Evolutionary conservation across 2,329 filamentous ascomycete genomes (phyloP).

Genomic region (Pseudogymnoascus sp.): DNA sequence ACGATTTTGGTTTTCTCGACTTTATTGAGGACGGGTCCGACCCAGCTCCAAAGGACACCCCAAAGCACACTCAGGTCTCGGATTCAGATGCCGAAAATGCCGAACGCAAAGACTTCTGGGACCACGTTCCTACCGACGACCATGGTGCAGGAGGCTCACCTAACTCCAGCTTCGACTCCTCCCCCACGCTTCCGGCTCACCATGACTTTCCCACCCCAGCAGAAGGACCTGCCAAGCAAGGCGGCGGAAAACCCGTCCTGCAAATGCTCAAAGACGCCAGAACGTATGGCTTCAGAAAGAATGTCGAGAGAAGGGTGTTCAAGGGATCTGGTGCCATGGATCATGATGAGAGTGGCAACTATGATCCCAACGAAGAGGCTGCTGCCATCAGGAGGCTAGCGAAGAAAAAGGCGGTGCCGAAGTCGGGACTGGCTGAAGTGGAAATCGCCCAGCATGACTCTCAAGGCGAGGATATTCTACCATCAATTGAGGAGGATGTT

Average conservation of each 20-base stretch:
- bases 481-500: neutral
- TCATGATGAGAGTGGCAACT: slow-evolving; percentile 9
- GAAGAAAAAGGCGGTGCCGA: neutral
- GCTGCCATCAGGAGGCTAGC: neutral
- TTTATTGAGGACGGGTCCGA: neutral
- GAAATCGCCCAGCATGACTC: neutral
- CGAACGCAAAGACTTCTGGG: neutral
- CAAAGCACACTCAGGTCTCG: neutral
- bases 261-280: neutral
- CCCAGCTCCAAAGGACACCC: neutral
- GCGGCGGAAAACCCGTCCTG: neutral
- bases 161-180: slow-evolving; percentile 3
- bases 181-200: neutral
- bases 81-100: neutral
- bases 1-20: neutral
- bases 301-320: neutral
- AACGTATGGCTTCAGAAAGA: neutral
- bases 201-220: neutral
- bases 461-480: neutral
- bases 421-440: neutral
- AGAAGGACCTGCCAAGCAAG: neutral
- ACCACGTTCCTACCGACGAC: neutral
- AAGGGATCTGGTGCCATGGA: neutral
- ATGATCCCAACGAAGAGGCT: neutral
- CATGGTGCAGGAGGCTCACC: neutral